Evolutionary conservation across 495 filamentous ascomycete species (phyloP), one percentile per base, ranked within the genome.

Genomic region (Penicillium samsonianum): DNA sequence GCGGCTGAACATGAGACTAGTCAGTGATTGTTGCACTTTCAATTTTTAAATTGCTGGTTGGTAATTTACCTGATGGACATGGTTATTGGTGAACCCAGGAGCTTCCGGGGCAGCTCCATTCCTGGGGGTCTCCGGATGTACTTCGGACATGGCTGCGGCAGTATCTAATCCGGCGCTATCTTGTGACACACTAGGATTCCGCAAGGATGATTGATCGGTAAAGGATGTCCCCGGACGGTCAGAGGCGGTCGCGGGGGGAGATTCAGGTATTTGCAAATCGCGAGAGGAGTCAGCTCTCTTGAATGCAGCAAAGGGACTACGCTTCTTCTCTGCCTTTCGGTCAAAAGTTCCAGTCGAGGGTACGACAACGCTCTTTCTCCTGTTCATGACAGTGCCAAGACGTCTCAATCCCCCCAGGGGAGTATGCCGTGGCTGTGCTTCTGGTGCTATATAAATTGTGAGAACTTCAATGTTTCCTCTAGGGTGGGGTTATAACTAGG

Each of bases 351-450:
- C 61, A 16, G 65, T 65, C 33, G 73, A 69, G 20, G 73, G 69
- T 33, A 70, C 59, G 12, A 75, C 74, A 41, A 78, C 63, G 41
- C 78, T 79, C 64, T 78, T 78, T 59, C 87, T 76, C 12, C 87
- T 76, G 42, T 85, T 85, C 64, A 93, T 83, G 69, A 93, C 90
- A n/a, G 90, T 93, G 7, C 90, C 90, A 38, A 93, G 79, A 51
- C 88, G 82, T 63, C 86, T 85, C 12, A 90, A 75, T 4, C 82
- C 73, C 19, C 78, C 73, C 23, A 80, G 78, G 72, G 65, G 79
- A 19, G 73, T 75, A 40, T 72, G 55, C 51, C 61, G 59, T 23
- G 71, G 73, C 23, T 70, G 67, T 33, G 75, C 62, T 53, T 79
- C 71, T 9, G 75, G 74, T 9, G 49, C 72, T 69, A 38, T 35